Percentiles rank a stretch among this genome's conserved stretches.
Evolutionary conservation across 371 early-diverging fungal species (phyloP).

Genomic region (Entomophthora muscae): DNA sequence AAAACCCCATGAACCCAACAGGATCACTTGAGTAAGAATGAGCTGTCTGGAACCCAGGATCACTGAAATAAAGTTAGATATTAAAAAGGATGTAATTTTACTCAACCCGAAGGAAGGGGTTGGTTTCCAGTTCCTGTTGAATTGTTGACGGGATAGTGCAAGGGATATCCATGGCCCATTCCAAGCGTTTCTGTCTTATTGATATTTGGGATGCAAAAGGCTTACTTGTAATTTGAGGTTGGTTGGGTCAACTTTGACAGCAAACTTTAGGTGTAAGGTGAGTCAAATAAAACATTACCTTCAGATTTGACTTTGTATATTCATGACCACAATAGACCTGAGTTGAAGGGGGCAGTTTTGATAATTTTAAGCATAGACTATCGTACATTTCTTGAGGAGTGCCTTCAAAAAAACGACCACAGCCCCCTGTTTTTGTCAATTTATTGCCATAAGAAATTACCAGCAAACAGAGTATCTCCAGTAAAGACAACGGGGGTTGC

Average conservation of each 20-base stretch:
- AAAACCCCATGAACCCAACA: conserved; percentile 1
- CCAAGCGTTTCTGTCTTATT: conserved; percentile 35
- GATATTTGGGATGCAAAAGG: too few species aligned
- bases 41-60: neutral
- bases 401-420: conserved; percentile 91
- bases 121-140: conserved; percentile 62
- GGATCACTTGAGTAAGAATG: neutral
- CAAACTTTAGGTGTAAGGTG: too few species aligned
- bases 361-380: conserved; percentile 40
- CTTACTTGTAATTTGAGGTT: too few species aligned
- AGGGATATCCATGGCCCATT: conserved; percentile 26
- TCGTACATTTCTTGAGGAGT: conserved; percentile 64
- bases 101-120: conserved; percentile 75
- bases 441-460: conserved; percentile 14
- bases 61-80: neutral
- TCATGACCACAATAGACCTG: conserved; percentile 86
- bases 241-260: too few species aligned
- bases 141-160: conserved; percentile 75
- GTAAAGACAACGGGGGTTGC: conserved; percentile 11
- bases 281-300: conserved; percentile 13
- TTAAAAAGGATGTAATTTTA: conserved; percentile 9
- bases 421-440: conserved; percentile 28
- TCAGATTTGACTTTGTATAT: conserved; percentile 57
- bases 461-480: conserved; percentile 15
- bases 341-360: conserved; percentile 56